phyloP scores from a whole-genome alignment of 306 rosid genomes.

The Ziziphus jujuba region DNA sequence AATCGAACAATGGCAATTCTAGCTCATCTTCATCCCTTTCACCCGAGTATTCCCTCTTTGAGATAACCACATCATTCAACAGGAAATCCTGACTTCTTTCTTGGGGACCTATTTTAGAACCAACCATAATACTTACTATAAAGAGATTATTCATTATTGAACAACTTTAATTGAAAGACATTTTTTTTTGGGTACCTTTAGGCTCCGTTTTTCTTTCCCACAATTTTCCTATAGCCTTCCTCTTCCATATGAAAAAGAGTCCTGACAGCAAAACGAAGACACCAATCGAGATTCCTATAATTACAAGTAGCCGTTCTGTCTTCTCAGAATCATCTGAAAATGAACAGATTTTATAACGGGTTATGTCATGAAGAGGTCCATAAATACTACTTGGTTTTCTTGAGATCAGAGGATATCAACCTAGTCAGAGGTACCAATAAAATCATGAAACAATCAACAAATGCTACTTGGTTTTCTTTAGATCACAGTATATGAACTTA shows the following conservation, averaged over 20 bases:
- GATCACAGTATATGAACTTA: neutral
- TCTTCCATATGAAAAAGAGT: conserved; percentile 42
- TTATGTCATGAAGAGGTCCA: neutral
- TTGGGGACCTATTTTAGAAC: conserved; percentile 40
- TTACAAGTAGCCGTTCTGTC: conserved; percentile 19
- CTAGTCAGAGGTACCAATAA: neutral
- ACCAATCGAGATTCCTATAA: conserved; percentile 40
- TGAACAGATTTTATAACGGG: conserved; percentile 7
- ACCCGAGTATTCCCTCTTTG: conserved; percentile 45
- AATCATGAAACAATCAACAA: no score
- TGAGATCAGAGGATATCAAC: neutral
- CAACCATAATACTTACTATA: conserved; percentile 9
- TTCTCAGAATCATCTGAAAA: conserved; percentile 32
- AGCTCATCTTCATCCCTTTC: conserved; percentile 57
- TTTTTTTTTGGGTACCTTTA: conserved; percentile 39
- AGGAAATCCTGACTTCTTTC: conserved; percentile 55
- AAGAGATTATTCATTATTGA: neutral
- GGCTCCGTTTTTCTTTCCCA: conserved; percentile 14
- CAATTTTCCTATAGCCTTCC: conserved; percentile 25
- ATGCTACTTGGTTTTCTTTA: neutral
- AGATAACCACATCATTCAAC: conserved; percentile 40
- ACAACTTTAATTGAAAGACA: conserved; percentile 8
- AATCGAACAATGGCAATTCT: conserved; percentile 64
- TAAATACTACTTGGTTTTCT: neutral
- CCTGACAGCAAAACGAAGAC: conserved; percentile 40